phyloP scores from a whole-genome alignment of 768 basidiomycete species.

The Lentinula lateritia region DNA sequence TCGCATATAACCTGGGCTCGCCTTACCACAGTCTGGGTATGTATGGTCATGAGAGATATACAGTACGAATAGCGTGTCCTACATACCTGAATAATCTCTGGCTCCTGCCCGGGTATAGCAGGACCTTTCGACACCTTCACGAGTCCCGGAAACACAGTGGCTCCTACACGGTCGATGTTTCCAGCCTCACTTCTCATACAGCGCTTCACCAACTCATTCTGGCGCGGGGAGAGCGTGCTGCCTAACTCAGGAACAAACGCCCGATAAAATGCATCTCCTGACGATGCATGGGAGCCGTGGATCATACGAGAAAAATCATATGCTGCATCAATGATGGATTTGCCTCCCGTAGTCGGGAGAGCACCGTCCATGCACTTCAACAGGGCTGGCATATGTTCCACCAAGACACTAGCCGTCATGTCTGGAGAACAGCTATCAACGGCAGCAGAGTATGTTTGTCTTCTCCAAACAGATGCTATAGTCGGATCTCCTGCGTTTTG shows the following conservation, averaged over 20 bases:
- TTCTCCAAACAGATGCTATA: conserved; percentile 86
- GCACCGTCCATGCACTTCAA: conserved; percentile 43
- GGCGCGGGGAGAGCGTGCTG: conserved; percentile 63
- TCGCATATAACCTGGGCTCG: conserved; percentile 86
- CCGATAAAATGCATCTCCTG: conserved; percentile 77
- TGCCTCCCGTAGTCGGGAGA: conserved; percentile 39
- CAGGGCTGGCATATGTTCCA: conserved; percentile 67
- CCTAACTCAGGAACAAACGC: conserved; percentile 84
- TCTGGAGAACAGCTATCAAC: conserved; percentile 72
- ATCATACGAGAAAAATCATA: conserved; percentile 84
- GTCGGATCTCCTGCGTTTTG: conserved; percentile 64
- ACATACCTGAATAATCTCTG: conserved; percentile 47
- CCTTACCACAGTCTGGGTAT: conserved; percentile 58
- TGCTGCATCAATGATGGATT: conserved; percentile 64
- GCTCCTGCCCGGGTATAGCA: conserved; percentile 25
- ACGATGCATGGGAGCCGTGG: conserved; percentile 57
- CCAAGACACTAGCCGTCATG: conserved; percentile 61
- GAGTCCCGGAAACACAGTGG: conserved; percentile 83
- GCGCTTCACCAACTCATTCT: conserved; percentile 81
- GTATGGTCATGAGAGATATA: background rate
- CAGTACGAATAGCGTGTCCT: background rate
- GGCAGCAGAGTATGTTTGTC: conserved; percentile 85
- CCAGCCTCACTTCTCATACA: conserved; percentile 74
- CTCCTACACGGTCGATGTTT: conserved; percentile 70
- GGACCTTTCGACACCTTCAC: conserved; percentile 66